Evolutionary conservation across 148 eudicot species (phyloP), one percentile per base, ranked within the genome.

Genomic region (Drosera capensis): DNA sequence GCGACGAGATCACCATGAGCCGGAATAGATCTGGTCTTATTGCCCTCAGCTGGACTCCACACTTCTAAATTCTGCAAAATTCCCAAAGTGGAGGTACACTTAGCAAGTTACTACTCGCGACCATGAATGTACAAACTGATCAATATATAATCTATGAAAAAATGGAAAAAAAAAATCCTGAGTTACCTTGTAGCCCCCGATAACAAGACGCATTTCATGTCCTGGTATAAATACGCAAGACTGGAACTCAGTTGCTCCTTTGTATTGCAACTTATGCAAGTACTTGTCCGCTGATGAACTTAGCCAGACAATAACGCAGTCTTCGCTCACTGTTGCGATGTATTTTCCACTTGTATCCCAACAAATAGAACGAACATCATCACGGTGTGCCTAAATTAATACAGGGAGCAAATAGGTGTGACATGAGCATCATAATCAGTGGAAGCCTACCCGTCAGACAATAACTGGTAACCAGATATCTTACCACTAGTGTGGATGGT

Each of bases 171-270:
- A n/a, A n/a, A n/a, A n/a, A n/a, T n/a, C n/a, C n/a, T n/a, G n/a
- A n/a, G n/a, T n/a, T 64, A 75, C 82, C 74, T 59, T 63, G 56
- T 62, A 61, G 14, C 67, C 52, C 43, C 82, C 82, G 31, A 72
- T 57, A 43, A 61, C 53, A 43, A 77, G 20, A 15, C 59, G 20
- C 7, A 21, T 48, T 7, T 70, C 25, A 44, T 60, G 42, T 17
- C 23, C 56, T 14, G 82, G 82, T 59, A 72, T 75, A 65, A 72
- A 77, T 4, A 57, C 49, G 67, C 82, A 68, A 1, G 72, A 66
- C 28, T 54, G 57, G 25, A 66, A 72, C n/a, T n/a, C n/a, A 46
- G 49, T 48, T 25, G 61, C 54, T 13, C 73, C 75, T 22, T 28
- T 51, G 1, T 72, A 66, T 7, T 44, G 50, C 47, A 68, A 46